Evolutionary conservation across 257 asterid genomes (phyloP).

Genomic region (Przewalskia tangutica): DNA sequence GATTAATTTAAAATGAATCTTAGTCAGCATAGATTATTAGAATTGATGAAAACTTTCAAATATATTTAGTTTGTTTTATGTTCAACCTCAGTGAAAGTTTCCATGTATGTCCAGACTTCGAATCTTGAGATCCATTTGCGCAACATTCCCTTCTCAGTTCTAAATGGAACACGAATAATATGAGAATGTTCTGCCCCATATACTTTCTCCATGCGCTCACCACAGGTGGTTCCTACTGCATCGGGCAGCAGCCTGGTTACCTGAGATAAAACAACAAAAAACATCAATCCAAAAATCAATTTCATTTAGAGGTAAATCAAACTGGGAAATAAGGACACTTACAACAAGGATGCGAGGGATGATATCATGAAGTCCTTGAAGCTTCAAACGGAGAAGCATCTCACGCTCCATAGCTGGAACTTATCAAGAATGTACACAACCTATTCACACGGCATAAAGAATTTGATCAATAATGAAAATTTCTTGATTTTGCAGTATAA

Average conservation of each 20-base stretch:
- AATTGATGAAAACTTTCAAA: too few species aligned
- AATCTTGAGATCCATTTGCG: conserved; percentile 33
- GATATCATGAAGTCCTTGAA: conserved; percentile 28
- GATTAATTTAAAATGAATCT: background rate
- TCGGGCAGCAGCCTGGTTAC: conserved; percentile 30
- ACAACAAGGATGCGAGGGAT: conserved; percentile 29
- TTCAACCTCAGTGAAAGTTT: conserved; percentile 26
- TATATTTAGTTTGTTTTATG: too few species aligned
- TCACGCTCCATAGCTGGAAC: conserved; percentile 30
- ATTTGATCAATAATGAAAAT: background rate
- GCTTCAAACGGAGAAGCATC: conserved; percentile 24
- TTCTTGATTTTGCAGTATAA: background rate
- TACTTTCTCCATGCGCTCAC: conserved; percentile 27
- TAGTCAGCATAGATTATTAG: background rate
- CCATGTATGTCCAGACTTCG: conserved; percentile 35
- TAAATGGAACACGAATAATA: conserved; percentile 28
- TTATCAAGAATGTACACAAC: conserved; percentile 32
- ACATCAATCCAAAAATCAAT: background rate
- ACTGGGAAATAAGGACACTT: background rate
- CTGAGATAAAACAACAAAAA: background rate
- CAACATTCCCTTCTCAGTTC: conserved; percentile 25
- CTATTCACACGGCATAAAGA: background rate
- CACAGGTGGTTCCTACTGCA: conserved; percentile 31
- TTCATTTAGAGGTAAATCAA: too few species aligned
- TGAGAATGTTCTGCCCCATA: conserved; percentile 21